A percentile compares a stretch with the other conserved stretches of the same genome.
Evolutionary conservation across 257 asterid genomes (phyloP).

Genomic region (Mitragyna speciosa): DNA sequence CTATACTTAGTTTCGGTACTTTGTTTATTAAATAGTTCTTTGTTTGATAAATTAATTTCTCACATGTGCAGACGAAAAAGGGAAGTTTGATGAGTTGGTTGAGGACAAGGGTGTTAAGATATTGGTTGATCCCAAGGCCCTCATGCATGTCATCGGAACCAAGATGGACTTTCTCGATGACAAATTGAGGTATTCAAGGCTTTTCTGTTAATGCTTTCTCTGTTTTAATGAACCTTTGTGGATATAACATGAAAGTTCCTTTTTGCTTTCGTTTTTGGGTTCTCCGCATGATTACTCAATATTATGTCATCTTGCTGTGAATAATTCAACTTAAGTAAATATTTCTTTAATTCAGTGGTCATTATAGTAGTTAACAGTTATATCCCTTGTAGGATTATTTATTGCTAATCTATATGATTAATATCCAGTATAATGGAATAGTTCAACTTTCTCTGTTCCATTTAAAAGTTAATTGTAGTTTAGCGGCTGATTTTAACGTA

Average conservation of each 20-base stretch:
- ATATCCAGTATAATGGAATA: background rate
- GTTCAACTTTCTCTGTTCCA: background rate
- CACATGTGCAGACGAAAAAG: constrained; percentile 65
- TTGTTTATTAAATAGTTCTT: background rate
- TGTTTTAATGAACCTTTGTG: background rate
- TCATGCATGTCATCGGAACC: constrained; percentile 45
- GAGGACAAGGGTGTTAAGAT: constrained; percentile 48
- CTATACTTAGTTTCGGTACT: background rate
- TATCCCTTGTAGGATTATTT: background rate
- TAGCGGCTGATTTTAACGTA: background rate
- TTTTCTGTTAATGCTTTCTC: background rate
- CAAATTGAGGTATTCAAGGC: constrained; percentile 41
- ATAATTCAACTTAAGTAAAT: background rate
- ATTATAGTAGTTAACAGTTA: background rate
- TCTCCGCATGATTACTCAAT: background rate
- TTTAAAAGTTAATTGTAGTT: too few species aligned
- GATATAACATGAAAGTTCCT: background rate
- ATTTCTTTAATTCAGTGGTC: background rate
- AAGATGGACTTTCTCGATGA: constrained; percentile 50
- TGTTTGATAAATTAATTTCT: constrained; percentile 15
- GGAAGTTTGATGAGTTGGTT: constrained; percentile 66
- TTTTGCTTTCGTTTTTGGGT: background rate
- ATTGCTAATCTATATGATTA: too few species aligned
- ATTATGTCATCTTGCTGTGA: background rate
- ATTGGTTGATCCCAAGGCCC: constrained; percentile 44